A percentile compares a stretch with the other conserved stretches of the same genome.
Conservation (phyloP, 2,329 filamentous ascomycete genomes). For the Didymellaceae sp. region DNA sequence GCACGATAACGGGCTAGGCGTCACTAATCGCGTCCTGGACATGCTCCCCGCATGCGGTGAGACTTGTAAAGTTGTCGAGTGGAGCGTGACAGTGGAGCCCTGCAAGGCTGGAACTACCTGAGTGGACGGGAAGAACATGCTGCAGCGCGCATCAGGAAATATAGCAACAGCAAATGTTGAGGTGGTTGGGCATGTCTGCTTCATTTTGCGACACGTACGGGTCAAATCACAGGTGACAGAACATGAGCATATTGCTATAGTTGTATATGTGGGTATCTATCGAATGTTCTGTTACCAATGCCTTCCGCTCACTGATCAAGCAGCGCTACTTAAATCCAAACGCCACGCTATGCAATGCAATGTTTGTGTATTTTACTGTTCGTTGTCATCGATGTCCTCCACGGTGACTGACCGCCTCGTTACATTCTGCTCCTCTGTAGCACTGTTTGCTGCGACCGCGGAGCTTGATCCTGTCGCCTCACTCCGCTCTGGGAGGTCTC, state of each 20-base stretch:
- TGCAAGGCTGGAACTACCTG: conserved; percentile 18
- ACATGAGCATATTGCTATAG: conserved; percentile 14
- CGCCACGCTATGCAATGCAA: conserved; percentile 48
- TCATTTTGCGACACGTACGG: conserved; percentile 14
- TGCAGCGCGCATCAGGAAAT: conserved; percentile 1
- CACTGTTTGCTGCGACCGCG: conserved; percentile 34
- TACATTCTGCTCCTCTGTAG: conserved; percentile 28
- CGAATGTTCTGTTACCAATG: conserved; percentile 6
- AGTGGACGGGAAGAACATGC: conserved; percentile 8
- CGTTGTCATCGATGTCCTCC: conserved; percentile 43
- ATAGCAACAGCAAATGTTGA: conserved; percentile 15
- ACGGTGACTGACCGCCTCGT: conserved; percentile 39
- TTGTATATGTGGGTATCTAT: conserved; percentile 15
- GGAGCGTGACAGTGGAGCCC: conserved; percentile 19
- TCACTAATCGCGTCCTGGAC: conserved; percentile 23
- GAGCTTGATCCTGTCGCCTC: conserved; percentile 40
- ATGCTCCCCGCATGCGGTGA: conserved; percentile 28
- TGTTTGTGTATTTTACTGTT: conserved; percentile 21
- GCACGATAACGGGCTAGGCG: conserved; percentile 26
- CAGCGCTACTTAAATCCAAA: conserved; percentile 26
- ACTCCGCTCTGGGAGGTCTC: conserved; percentile 32
- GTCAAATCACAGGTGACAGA: conserved; percentile 16
- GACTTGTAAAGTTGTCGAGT: conserved; percentile 17
- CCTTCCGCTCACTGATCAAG: conserved; percentile 4
- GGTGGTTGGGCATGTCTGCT: conserved; percentile 23